Percentiles rank a stretch among this genome's conserved stretches.
Conservation (phyloP, 371 early-diverging fungal genomes). For the Mortierella sp. region DNA sequence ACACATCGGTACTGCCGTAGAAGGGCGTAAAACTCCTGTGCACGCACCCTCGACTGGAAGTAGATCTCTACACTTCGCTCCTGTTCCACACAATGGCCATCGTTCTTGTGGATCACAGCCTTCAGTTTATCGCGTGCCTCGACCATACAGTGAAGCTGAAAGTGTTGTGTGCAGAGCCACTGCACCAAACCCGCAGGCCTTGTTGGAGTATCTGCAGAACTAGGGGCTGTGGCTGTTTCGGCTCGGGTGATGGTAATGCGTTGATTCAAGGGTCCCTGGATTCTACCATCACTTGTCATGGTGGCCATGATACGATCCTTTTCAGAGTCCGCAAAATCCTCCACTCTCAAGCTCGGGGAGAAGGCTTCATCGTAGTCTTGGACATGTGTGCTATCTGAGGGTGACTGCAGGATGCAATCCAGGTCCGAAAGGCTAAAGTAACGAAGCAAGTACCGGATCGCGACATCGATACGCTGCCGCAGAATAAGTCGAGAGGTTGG, state of each 20-base stretch:
- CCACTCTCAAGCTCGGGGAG: slow-evolving; percentile 1
- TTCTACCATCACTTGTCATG: slow-evolving; percentile 13
- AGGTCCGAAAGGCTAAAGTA: slow-evolving; percentile 19
- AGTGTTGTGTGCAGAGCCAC: slow-evolving; percentile 28
- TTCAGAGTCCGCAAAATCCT: slow-evolving; percentile 13
- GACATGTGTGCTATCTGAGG: slow-evolving; percentile 42
- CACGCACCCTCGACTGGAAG: slow-evolving; percentile 11
- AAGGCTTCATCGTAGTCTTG: slow-evolving; percentile 25
- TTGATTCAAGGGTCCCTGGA: slow-evolving; percentile 20
- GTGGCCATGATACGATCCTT: slow-evolving; percentile 1
- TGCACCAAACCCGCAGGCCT: slow-evolving; percentile 1
- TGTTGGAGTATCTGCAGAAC: background rate
- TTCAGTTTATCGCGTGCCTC: slow-evolving; percentile 8
- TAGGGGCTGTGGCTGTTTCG: background rate
- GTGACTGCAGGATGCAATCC: slow-evolving; percentile 11
- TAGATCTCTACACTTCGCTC: slow-evolving; percentile 21
- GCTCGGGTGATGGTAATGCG: background rate
- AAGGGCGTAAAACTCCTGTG: slow-evolving; percentile 10
- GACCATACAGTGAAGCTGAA: background rate
- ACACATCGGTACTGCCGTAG: slow-evolving; percentile 10
- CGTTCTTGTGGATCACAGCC: slow-evolving; percentile 5
- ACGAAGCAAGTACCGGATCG: slow-evolving; percentile 18
- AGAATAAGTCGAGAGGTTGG: background rate
- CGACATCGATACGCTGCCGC: slow-evolving; percentile 10
- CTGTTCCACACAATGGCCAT: slow-evolving; percentile 14